Percentiles rank a stretch among this genome's conserved stretches.
These are phyloP conservation scores for Lepidopterella palustris DNA, from an alignment of 495 filamentous ascomycete species.

Conservation along the genomic window DNA sequence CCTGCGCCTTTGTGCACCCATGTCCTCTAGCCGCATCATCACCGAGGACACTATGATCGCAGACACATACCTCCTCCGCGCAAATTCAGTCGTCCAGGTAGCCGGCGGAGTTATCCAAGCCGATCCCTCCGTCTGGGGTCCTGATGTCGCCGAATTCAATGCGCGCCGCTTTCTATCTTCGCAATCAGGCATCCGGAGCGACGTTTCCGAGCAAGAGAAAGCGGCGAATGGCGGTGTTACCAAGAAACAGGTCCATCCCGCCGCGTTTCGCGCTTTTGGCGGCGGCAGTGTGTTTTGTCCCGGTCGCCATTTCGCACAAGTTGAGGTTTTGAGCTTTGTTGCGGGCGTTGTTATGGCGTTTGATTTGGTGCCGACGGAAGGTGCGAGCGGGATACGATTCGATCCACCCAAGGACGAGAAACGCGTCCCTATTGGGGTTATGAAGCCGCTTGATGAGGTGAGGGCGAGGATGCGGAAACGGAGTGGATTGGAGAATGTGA, in stretches of 20 bases:
- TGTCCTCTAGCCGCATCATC: slow-evolving; percentile 14
- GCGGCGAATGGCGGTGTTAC: too few relatives aligned
- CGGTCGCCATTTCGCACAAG: slow-evolving; percentile 42
- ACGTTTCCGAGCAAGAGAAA: slow-evolving; percentile 4
- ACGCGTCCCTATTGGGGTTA: slow-evolving; percentile 24
- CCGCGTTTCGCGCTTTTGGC: slow-evolving; percentile 39
- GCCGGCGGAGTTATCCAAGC: slow-evolving; percentile 15
- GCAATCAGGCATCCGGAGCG: slow-evolving; percentile 2
- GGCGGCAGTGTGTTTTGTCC: slow-evolving; percentile 41
- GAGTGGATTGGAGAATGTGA: slow-evolving; percentile 12
- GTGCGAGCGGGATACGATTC: slow-evolving; percentile 22
- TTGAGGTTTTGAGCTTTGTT: slow-evolving; percentile 36
- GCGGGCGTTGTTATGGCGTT: slow-evolving; percentile 39
- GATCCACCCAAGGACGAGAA: slow-evolving; percentile 16
- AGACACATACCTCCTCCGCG: slow-evolving; percentile 20
- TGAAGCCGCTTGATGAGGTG: slow-evolving; percentile 25
- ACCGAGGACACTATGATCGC: slow-evolving; percentile 21
- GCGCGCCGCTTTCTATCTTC: slow-evolving; percentile 14
- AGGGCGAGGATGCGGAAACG: slow-evolving; percentile 21
- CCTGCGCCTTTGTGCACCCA: slow-evolving; percentile 13
- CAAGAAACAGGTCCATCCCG: slow-evolving; percentile 9
- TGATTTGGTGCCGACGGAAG: slow-evolving; percentile 29
- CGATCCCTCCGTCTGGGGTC: slow-evolving; percentile 16
- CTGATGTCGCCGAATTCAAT: slow-evolving; percentile 21
- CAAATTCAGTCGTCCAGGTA: slow-evolving; percentile 20